Evolutionary conservation across 73 alveolate genomes (phyloP), one percentile per base, ranked within the genome.

Genomic region (Paramecium bursaria): DNA sequence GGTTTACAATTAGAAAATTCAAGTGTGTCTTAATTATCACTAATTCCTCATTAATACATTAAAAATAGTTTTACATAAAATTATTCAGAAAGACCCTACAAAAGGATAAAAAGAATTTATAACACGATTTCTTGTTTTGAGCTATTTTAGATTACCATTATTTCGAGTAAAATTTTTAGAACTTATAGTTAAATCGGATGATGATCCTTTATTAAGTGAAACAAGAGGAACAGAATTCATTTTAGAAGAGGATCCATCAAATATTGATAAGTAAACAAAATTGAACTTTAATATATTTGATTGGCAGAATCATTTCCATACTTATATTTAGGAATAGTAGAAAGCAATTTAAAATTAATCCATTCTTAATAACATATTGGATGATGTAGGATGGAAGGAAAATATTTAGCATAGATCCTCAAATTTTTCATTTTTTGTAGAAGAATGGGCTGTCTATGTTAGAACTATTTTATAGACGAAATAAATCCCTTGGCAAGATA

Each of bases 341-440:
- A 33, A 42, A 67, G 53, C 50, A 15, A 67, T 67, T 13, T 21
- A 31, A 33, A 67, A 67, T 67, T 42, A 67, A 67, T 31, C 82
- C 13, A 4, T 44, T 0, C 21, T 67, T 6, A 67, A 67, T 67
- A 4, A 67, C 19, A 67, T 67, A 33, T 35, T 67, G 44, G 82
- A 31, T 67, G 82, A 67, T 39, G 82, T 39, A 33, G 44, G 55
- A 21, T 67, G 82, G 82, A 67, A 67, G 7, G 82, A 67, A 42
- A 35, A 31, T 19, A 67, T 67, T 0, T 39, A 57, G 44, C 82
- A 67, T 42, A 67, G 82, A 67, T 67, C 82, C 15, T 15, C 44
- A 6, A 67, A 67, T 67, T 67, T 67, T 42, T n/a, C 60, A 21
- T 35, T 35, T 42, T 67, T 67, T 67, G 82, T 67, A 15, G 82